Percentiles rank a stretch among this genome's conserved stretches.
phyloP scores from a whole-genome alignment of 2,329 filamentous ascomycete genomes.

The Gyromitra esculenta region DNA sequence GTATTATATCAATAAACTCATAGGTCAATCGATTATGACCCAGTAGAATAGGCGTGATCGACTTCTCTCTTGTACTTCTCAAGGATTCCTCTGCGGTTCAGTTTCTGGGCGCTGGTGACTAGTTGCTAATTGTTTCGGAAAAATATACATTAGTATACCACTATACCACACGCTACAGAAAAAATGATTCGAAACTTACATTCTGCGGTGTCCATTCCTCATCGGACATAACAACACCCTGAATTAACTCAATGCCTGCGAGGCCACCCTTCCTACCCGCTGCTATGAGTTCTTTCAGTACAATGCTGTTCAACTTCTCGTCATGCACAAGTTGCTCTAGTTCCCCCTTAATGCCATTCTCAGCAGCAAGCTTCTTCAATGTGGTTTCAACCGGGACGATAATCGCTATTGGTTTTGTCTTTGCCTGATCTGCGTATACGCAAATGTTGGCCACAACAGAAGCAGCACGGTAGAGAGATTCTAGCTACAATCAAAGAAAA shows the following conservation, averaged over 20 bases:
- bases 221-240: constrained; percentile 79
- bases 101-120: constrained; percentile 76
- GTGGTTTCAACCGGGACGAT: constrained; percentile 75
- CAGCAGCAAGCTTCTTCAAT: constrained; percentile 69
- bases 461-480: constrained; percentile 85
- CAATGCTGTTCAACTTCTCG: constrained; percentile 70
- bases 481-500: constrained; percentile 68
- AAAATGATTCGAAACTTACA: constrained; percentile 67
- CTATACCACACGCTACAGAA: not conserved
- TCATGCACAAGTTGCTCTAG: constrained; percentile 76
- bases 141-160: constrained; percentile 15
- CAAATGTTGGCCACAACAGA: constrained; percentile 86
- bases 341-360: constrained; percentile 72
- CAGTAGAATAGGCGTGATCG: constrained; percentile 66
- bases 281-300: constrained; percentile 76
- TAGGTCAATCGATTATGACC: constrained; percentile 19
- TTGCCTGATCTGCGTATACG: constrained; percentile 79
- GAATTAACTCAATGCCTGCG: constrained; percentile 76
- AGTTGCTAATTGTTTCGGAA: constrained; percentile 64
- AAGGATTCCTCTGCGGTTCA: constrained; percentile 75
- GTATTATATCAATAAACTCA: not conserved
- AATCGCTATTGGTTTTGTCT: constrained; percentile 82
- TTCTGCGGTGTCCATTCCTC: constrained; percentile 89
- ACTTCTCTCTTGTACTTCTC: constrained; percentile 71
- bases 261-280: constrained; percentile 74